Conservation (phyloP, 148 eudicot species). For the Fagopyrum tataricum region DNA sequence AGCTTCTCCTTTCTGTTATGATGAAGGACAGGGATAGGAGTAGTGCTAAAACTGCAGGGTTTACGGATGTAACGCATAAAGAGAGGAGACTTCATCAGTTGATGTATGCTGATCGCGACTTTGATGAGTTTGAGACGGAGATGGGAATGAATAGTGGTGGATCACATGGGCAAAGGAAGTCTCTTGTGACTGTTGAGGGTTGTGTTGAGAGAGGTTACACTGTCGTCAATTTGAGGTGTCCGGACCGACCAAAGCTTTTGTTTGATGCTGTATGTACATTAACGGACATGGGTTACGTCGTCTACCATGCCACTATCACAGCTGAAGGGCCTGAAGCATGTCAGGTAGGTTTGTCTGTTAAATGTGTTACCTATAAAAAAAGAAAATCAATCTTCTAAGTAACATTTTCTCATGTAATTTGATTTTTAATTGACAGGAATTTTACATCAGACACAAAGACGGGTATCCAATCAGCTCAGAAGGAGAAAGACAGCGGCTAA, state of each 20-base stretch:
- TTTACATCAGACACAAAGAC: constrained; percentile 71
- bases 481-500: constrained; percentile 79
- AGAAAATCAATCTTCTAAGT: too few species aligned
- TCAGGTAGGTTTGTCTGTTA: constrained; percentile 39
- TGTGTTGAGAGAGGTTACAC: constrained; percentile 74
- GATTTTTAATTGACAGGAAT: constrained; percentile 42
- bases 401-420: neutral
- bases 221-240: constrained; percentile 57
- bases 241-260: constrained; percentile 76
- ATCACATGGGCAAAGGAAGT: constrained; percentile 20
- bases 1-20: constrained; percentile 56
- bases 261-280: constrained; percentile 78
- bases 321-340: constrained; percentile 76
- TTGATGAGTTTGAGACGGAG: constrained; percentile 25
- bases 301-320: constrained; percentile 75
- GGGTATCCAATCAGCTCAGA: constrained; percentile 84
- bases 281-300: constrained; percentile 86
- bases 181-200: constrained; percentile 56
- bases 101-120: constrained; percentile 91
- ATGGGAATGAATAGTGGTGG: neutral
- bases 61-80: constrained; percentile 60
- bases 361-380: too few species aligned
- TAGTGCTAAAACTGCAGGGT: constrained; percentile 67
- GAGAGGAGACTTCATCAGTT: constrained; percentile 87
- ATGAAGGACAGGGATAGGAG: constrained; percentile 58